Percentiles rank a stretch among this genome's conserved stretches.
Evolutionary conservation across 495 filamentous ascomycete genomes (phyloP).

Genomic region (Penicillium flavigenum): DNA sequence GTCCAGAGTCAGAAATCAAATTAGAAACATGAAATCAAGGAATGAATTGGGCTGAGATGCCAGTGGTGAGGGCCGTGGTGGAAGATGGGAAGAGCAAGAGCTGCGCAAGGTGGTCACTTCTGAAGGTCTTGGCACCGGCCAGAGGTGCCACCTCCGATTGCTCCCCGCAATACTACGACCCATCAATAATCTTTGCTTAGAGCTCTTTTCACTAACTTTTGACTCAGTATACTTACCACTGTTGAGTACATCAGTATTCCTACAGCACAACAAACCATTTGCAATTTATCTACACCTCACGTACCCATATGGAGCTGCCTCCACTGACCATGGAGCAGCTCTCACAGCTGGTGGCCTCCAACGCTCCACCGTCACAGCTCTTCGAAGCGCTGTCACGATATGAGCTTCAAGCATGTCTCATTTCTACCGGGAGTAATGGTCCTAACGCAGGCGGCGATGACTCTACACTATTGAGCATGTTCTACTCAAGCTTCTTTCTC

Average conservation of each 20-base stretch:
- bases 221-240: background rate
- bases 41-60: conserved; percentile 41
- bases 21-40: conserved; percentile 33
- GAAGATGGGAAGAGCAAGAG: conserved; percentile 36
- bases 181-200: conserved; percentile 12
- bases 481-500: conserved; percentile 53
- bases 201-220: background rate
- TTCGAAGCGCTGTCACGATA: conserved; percentile 47
- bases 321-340: conserved; percentile 41
- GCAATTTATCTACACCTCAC: background rate
- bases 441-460: conserved; percentile 13
- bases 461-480: conserved; percentile 41
- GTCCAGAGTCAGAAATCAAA: conserved; percentile 31
- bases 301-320: conserved; percentile 35
- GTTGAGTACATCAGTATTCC: background rate
- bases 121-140: conserved; percentile 33
- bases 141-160: conserved; percentile 35
- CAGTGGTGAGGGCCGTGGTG: conserved; percentile 26
- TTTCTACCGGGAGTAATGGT: conserved; percentile 24
- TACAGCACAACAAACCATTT: background rate
- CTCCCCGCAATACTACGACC: conserved; percentile 33
- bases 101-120: conserved; percentile 53
- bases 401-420: conserved; percentile 42
- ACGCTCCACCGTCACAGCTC: conserved; percentile 40
- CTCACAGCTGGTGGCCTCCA: conserved; percentile 35